phyloP scores from a whole-genome alignment of 306 rosid species.

The Cucumis melo region DNA sequence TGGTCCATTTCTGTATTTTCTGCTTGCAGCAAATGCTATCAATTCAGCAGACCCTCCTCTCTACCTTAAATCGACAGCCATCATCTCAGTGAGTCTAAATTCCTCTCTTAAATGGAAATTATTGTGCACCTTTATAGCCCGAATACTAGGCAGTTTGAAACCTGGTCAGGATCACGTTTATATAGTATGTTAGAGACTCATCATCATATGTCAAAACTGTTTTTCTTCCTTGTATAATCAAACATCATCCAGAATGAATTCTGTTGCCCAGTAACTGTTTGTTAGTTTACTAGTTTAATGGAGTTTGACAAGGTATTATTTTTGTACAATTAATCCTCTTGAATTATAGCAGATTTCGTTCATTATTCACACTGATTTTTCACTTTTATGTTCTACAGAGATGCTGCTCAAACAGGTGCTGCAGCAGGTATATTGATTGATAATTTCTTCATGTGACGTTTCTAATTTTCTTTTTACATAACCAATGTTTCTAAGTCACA shows the following conservation, averaged over 20 bases:
- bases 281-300: not conserved
- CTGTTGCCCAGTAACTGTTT: not conserved
- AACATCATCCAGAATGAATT: not conserved
- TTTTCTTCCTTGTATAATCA: not conserved
- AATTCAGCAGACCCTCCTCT: conserved; percentile 30
- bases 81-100: conserved; percentile 30
- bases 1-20: not conserved
- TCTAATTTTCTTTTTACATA: not conserved
- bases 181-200: not conserved
- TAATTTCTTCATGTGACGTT: not conserved
- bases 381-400: conserved; percentile 12
- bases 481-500: not conserved
- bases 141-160: not conserved
- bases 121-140: not conserved
- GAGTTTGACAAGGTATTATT: not conserved
- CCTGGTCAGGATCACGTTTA: not conserved
- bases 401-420: conserved; percentile 29
- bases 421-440: conserved; percentile 22
- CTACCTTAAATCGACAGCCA: conserved; percentile 36
- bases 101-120: not conserved
- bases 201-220: not conserved
- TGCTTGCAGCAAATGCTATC: conserved; percentile 38
- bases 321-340: not conserved
- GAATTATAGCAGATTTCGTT: too few relatives aligned
- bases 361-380: not conserved